Base-by-base conservation (phyloP, 2,329 filamentous ascomycete species). In the Fonsecaea pugnacius region DNA sequence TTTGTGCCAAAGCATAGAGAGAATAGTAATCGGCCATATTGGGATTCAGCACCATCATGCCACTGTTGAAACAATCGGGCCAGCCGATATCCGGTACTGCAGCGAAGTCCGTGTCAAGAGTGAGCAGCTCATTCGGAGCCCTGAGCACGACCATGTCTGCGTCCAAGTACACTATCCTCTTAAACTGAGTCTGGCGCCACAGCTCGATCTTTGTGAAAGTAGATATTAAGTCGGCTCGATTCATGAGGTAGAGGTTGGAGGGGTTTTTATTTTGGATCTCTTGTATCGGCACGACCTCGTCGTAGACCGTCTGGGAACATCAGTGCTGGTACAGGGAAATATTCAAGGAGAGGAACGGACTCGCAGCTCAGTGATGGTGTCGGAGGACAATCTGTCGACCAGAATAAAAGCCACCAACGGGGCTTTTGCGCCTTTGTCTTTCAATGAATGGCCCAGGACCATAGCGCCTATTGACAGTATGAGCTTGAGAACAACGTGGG, bases 1-100 rank as follows among this genome's bases (percentile, higher is more conserved):
- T 84, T 71, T 92, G 86, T 30, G 95, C 92, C 83, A 97, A 87
- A 68, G 91, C 91, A 68, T 88, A 83, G 74, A 99, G 83, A 48
- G 91, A 90, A 78, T 92, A 89, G 78, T 93, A 98, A 70, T 96
- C 93, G 63, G 89, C 90, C 84, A 93, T 82, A 77, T 94, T 90
- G 36, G 95, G 95, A 16, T 84, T 89, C 65, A 99, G 78, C 38
- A 92, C 92, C 92, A 99, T 96, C 71, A 99, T 87, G 73, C 95
- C 95, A n/a, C 91, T 92, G 79, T 99, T 99, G 87, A 98, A 98
- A 66, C 93, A 86, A 79, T 99, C 95, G 36, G 95, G 95, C 95
- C 95, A 99, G 71, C 95, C 95, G 72, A 98, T 92, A 77, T 99
- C 95, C 35, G 95, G 93, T 10, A 91, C 92, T 1, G 95, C 87